Evolutionary conservation across 169 alveolate genomes (phyloP), one percentile per base, ranked within the genome.

Genomic region (Cryptosporidium canis): DNA sequence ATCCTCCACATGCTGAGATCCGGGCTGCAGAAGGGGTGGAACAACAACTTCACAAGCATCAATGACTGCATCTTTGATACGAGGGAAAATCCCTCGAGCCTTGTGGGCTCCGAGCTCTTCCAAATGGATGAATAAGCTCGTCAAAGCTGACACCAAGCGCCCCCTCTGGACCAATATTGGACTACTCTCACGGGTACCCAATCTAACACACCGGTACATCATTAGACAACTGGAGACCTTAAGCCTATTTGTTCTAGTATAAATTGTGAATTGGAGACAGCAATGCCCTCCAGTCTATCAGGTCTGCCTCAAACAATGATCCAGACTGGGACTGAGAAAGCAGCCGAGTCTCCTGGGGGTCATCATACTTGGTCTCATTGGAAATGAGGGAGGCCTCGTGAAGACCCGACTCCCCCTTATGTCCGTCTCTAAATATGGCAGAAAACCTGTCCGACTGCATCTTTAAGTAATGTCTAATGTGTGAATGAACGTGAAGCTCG

Each of bases 1-100:
- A 61, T 77, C n/a, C 63, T 77, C 45, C 27, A 77, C 39, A 77
- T 77, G 87, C 39, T 77, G 45, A 77, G 72, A 77, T 58, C 72
- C 5, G 87, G 87, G 0, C 45, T 77, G 6, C 51, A 58, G 14
- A 77, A 55, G n/a, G 87, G 87, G 16, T 77, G 87, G 87, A 77
- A 58, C 9, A 61, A 55, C 61, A 63, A 58, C 41, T 77, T 77
- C 21, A 58, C 72, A 12, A 35, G 64, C n/a, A 61, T 77, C n/a
- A 33, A 77, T 77, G 64, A 77, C 29, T 77, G 87, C n/a, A 44
- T 35, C 16, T 31, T 48, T 55, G 53, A 55, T 48, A 18, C n/a
- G 16, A 18, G 39, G 11, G 41, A 5, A 4, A 39, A 66, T 16
- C 67, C 84, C 7, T 21, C 84, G 16, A 70, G 45, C 39, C 0